Evolutionary conservation across 768 basidiomycete species (phyloP).

Genomic region (Harrya chromipes): DNA sequence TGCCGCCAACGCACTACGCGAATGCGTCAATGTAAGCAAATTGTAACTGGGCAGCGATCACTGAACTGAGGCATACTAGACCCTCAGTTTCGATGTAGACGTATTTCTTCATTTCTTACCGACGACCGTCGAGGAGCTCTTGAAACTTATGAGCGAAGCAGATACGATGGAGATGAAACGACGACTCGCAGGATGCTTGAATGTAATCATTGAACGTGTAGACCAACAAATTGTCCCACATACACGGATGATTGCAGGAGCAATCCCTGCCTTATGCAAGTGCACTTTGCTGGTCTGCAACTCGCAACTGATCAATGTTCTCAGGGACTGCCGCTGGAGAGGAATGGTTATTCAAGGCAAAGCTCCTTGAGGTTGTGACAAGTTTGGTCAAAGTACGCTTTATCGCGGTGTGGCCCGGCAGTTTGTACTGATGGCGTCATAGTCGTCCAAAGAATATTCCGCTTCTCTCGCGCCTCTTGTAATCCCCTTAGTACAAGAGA

Average conservation of each 20-base stretch:
- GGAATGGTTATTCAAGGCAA: slow-evolving; percentile 69
- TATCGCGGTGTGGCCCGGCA: neutral
- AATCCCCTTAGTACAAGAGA: slow-evolving; percentile 62
- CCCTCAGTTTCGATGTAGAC: slow-evolving; percentile 56
- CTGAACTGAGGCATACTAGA: slow-evolving; percentile 39
- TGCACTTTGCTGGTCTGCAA: slow-evolving; percentile 4
- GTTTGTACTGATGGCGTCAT: slow-evolving; percentile 2
- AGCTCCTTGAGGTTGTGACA: slow-evolving; percentile 65
- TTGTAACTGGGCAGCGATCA: neutral
- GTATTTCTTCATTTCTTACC: slow-evolving; percentile 70
- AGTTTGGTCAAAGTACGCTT: slow-evolving; percentile 61
- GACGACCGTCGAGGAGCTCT: slow-evolving; percentile 56
- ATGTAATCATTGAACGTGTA: slow-evolving; percentile 58
- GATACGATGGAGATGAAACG: slow-evolving; percentile 77
- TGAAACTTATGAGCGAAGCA: slow-evolving; percentile 68
- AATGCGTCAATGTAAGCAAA: slow-evolving; percentile 78
- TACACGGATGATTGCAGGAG: slow-evolving; percentile 54
- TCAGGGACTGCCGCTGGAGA: slow-evolving; percentile 67
- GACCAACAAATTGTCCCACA: slow-evolving; percentile 63
- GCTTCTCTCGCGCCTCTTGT: slow-evolving; percentile 51
- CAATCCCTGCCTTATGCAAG: slow-evolving; percentile 73
- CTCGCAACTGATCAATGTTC: slow-evolving; percentile 10
- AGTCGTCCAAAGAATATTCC: slow-evolving; percentile 70
- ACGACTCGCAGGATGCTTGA: slow-evolving; percentile 66
- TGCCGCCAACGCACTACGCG: slow-evolving; percentile 72